Conservation (phyloP, 805 yeast species). For the Monosporozyma aerobia region DNA sequence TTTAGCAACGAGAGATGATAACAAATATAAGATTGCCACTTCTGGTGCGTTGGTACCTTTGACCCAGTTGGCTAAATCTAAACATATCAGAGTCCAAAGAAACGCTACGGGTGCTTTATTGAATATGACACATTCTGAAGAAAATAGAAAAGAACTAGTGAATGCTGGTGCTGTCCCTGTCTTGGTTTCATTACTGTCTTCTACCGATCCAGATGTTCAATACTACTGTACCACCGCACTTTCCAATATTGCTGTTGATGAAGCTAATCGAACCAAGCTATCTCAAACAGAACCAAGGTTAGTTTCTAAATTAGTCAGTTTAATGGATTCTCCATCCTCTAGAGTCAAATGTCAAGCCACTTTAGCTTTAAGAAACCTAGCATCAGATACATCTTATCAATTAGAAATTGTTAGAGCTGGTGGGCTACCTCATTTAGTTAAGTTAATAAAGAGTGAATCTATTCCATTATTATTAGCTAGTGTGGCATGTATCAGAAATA, state of each 20-base stretch:
- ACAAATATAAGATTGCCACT: conserved; percentile 90
- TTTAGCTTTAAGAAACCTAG: conserved; percentile 87
- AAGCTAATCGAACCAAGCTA: conserved; percentile 75
- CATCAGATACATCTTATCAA: conserved; percentile 93
- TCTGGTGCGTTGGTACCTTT: conserved; percentile 93
- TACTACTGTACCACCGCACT: conserved; percentile 97
- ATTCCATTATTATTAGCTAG: conserved; percentile 92
- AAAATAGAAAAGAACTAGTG: conserved; percentile 91
- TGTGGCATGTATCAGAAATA: conserved; percentile 95
- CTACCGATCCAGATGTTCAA: conserved; percentile 92
- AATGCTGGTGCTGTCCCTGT: conserved; percentile 98
- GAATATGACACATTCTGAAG: conserved; percentile 96
- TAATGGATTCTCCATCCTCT: conserved; percentile 90
- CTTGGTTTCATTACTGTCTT: conserved; percentile 73
- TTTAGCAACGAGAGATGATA: conserved; percentile 95
- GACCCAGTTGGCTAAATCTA: conserved; percentile 87
- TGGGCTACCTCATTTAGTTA: conserved; percentile 89
- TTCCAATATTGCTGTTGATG: conserved; percentile 95
- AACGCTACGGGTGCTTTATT: conserved; percentile 97
- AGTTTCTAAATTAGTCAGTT: conserved; percentile 74
- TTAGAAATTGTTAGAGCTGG: conserved; percentile 92
- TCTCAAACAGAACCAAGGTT: conserved; percentile 89
- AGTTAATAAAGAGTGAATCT: conserved; percentile 76
- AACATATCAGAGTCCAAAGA: conserved; percentile 92
- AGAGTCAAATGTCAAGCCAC: conserved; percentile 99